Evolutionary conservation across 176 grass and related monocot species (phyloP).

Genomic region (Alopecurus myosuroides): DNA sequence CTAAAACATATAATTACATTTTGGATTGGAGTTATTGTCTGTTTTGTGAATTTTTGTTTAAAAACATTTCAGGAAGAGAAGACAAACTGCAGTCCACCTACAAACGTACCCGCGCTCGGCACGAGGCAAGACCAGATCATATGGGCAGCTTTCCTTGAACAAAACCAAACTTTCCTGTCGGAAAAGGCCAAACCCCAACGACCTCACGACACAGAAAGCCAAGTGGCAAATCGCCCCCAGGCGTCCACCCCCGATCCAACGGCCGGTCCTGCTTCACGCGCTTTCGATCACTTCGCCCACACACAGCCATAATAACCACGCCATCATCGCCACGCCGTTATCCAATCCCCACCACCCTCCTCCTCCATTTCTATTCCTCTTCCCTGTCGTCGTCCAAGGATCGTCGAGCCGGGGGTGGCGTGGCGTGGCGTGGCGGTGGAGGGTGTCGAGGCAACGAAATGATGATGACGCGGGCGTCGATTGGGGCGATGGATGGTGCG

Average conservation of each 20-base stretch:
- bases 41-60: too few relatives aligned
- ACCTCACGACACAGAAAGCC: neutral
- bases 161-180: neutral
- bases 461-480: constrained; percentile 76
- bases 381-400: neutral
- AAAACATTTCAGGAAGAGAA: too few relatives aligned
- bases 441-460: constrained; percentile 6
- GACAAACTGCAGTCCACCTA: neutral
- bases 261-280: constrained; percentile 15
- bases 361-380: neutral
- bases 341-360: neutral
- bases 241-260: neutral
- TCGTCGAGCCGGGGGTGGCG: neutral
- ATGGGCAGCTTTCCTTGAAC: neutral
- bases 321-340: neutral
- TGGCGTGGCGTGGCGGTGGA: neutral
- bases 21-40: too few relatives aligned
- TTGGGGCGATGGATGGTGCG: constrained; percentile 47
- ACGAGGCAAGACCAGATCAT: neutral
- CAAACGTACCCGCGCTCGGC: neutral
- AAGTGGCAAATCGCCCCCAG: neutral
- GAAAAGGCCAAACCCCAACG: neutral
- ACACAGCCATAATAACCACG: constrained; percentile 17
- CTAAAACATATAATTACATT: too few relatives aligned
- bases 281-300: constrained; percentile 7